phyloP scores from a whole-genome alignment of 495 filamentous ascomycete genomes.

The Penicillium alfredii region DNA sequence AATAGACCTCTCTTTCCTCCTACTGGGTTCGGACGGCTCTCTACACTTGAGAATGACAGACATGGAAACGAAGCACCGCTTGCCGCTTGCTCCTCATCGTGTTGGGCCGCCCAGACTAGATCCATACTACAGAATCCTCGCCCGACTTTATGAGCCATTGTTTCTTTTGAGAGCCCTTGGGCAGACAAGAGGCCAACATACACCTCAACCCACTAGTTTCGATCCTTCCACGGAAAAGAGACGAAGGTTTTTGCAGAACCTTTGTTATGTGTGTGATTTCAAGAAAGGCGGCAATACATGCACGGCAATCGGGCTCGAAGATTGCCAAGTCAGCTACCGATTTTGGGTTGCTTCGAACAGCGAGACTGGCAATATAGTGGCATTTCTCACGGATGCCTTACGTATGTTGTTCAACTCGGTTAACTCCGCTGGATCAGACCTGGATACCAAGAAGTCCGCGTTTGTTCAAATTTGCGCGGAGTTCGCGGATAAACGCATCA shows the following conservation, averaged over 20 bases:
- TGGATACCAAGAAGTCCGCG: neutral
- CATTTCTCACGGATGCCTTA: constrained; percentile 16
- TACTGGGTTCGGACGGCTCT: too few species aligned
- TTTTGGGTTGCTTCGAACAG: constrained; percentile 31
- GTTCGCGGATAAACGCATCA: constrained; percentile 4
- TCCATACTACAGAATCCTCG: constrained; percentile 10
- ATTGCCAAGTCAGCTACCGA: constrained; percentile 11
- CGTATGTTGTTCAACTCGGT: constrained; percentile 1
- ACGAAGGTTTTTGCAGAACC: constrained; percentile 20
- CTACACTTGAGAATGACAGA: too few species aligned
- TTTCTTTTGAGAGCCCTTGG: constrained; percentile 24
- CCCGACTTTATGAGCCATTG: constrained; percentile 31
- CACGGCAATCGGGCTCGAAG: constrained; percentile 29
- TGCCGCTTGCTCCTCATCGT: neutral
- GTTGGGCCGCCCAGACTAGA: constrained; percentile 7
- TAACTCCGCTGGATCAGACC: too few species aligned
- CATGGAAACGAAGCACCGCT: too few species aligned
- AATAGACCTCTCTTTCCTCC: too few species aligned
- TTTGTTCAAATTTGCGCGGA: constrained; percentile 4
- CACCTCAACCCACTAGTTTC: constrained; percentile 3
- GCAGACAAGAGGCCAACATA: constrained; percentile 20
- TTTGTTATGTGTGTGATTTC: constrained; percentile 32
- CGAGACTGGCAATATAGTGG: constrained; percentile 1
- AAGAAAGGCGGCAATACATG: constrained; percentile 25
- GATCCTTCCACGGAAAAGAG: neutral